Evolutionary conservation across 805 yeast species (phyloP), one percentile per base, ranked within the genome.

Genomic region (Phaffomyces opuntiae): DNA sequence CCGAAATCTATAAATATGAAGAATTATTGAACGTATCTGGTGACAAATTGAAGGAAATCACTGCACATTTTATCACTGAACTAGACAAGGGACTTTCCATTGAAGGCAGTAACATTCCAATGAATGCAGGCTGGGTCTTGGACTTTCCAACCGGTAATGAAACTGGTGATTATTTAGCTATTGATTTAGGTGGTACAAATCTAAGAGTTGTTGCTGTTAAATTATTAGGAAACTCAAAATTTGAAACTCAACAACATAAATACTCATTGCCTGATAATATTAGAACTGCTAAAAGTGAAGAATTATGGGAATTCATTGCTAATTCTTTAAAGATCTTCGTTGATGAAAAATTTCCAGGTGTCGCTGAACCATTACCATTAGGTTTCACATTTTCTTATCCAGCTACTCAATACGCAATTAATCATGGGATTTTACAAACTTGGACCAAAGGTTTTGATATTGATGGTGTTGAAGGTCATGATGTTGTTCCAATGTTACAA

Each of bases 371-470:
- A 39, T 67, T 86, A 49, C 90, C 95, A 45, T 75, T 91, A 60
- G 98, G 99, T 41, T 91, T 91, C 78, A 91, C 98, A 35, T 91
- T 91, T 72, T 83, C 95, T 13, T 91, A 83, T 72, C 97, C 98
- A 50, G 85, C 87, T 37, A 72, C 84, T 37, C 99, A 91, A 69
- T 65, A 71, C 54, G 84, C 85, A 49, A 87, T 91, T 65, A 84
- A 87, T 72, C 73, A 77, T 55, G 99, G 98, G 66, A 63, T 84
- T 46, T 77, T 91, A 62, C 96, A 88, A 74, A 78, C 91, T 67
- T 91, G 98, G 98, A 91, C 98, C 52, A 91, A 91, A 72, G 99
- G 98, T 53, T 91, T 87, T 69, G 96, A 91, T 66, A 88, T 91
- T 56, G 84, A 78, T 49, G 87, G 83, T 49, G 96, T 91, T 47